Conservation (phyloP, 768 basidiomycete species). For the Gymnopilus dilepis region DNA sequence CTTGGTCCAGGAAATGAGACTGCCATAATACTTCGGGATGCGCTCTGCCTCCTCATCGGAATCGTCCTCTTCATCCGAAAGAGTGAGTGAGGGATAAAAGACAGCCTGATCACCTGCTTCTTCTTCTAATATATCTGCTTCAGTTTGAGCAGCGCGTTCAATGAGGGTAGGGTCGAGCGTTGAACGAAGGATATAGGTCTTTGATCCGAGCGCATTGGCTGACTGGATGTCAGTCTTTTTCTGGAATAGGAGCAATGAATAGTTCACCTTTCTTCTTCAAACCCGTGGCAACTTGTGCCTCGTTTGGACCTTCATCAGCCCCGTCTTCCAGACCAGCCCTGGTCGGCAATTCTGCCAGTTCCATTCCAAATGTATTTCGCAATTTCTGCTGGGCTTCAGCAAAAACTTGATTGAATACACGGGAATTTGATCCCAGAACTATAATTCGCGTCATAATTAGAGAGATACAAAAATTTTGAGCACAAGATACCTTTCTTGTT, state of each 20-base stretch:
- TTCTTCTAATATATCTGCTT: conserved; percentile 57
- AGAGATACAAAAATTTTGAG: neutral
- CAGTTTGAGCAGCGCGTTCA: conserved; percentile 58
- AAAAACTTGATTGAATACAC: conserved; percentile 72
- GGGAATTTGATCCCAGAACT: conserved; percentile 47
- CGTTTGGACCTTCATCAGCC: conserved; percentile 49
- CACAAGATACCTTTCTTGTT: conserved; percentile 71
- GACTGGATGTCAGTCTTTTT: neutral
- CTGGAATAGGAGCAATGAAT: neutral
- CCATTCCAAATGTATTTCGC: conserved; percentile 76
- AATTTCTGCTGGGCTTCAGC: conserved; percentile 67
- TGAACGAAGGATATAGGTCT: conserved; percentile 86
- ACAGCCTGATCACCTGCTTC: conserved; percentile 43
- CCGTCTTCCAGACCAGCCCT: conserved; percentile 59
- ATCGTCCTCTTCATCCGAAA: conserved; percentile 34
- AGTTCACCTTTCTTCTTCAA: conserved; percentile 70
- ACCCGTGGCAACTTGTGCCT: conserved; percentile 54
- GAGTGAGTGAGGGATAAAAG: conserved; percentile 40
- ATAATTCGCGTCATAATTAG: neutral
- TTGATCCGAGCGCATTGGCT: conserved; percentile 67
- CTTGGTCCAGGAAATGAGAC: conserved; percentile 74
- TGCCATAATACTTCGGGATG: conserved; percentile 59
- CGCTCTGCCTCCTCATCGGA: conserved; percentile 47
- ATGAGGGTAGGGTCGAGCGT: conserved; percentile 66
- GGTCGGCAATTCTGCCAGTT: conserved; percentile 78